Percentiles rank a stretch among this genome's conserved stretches.
These are phyloP conservation scores for Cytospora paraplurivora DNA, from an alignment of 2,329 filamentous ascomycete species.

Conservation along the genomic window DNA sequence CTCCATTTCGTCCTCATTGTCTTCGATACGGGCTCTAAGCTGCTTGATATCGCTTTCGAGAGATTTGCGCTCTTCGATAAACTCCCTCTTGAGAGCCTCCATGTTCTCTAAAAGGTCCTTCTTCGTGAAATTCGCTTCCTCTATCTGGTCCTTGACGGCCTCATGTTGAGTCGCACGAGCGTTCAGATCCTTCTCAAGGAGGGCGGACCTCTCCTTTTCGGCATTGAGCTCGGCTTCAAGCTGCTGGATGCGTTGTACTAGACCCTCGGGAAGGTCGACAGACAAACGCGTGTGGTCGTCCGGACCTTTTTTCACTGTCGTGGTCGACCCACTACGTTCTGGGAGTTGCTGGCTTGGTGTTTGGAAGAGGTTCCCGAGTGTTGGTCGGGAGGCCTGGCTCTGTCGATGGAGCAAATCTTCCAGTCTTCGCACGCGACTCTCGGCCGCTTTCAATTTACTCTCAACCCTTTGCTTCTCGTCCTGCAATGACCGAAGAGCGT, in stretches of 20 bases:
- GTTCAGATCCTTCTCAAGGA: conserved; percentile 70
- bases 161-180: conserved; percentile 58
- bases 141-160: conserved; percentile 68
- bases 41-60: conserved; percentile 79
- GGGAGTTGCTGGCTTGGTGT: conserved; percentile 48
- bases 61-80: conserved; percentile 79
- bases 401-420: conserved; percentile 93
- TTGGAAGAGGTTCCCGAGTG: conserved; percentile 58
- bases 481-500: conserved; percentile 74
- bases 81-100: conserved; percentile 87
- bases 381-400: conserved; percentile 58
- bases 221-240: conserved; percentile 78
- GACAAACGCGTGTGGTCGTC: conserved; percentile 51
- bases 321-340: conserved; percentile 52
- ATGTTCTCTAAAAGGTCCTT: conserved; percentile 93
- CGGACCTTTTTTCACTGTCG: conserved; percentile 45
- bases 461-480: conserved; percentile 79
- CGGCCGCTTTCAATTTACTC: conserved; percentile 75
- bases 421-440: conserved; percentile 85
- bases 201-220: conserved; percentile 69
- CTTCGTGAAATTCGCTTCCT: conserved; percentile 90
- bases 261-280: conserved; percentile 40
- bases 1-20: conserved; percentile 90
- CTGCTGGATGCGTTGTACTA: conserved; percentile 53
- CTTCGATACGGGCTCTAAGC: conserved; percentile 77